Conservation (phyloP, 208 protist species). For the Porcisia hertigi region DNA sequence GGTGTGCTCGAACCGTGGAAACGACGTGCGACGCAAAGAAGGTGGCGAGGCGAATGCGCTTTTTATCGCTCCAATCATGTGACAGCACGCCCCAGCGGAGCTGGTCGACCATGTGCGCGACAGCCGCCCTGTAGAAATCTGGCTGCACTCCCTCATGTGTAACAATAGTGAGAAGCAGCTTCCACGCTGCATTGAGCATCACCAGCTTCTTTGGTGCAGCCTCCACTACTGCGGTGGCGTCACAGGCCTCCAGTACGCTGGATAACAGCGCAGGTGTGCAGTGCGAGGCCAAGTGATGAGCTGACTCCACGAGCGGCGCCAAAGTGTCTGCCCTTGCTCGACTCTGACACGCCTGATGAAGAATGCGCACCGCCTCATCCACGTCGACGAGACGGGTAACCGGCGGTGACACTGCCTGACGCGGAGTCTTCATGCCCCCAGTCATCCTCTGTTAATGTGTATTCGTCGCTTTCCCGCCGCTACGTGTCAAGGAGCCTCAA, state of each 20-base stretch:
- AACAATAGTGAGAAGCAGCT: slow-evolving; percentile 56
- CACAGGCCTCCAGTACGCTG: slow-evolving; percentile 45
- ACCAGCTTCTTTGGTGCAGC: slow-evolving; percentile 36
- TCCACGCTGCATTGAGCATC: slow-evolving; percentile 71
- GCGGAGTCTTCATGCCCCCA: neutral
- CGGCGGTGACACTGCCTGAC: slow-evolving; percentile 7
- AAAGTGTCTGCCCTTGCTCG: slow-evolving; percentile 11
- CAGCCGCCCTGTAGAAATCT: slow-evolving; percentile 27
- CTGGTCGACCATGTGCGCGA: slow-evolving; percentile 63
- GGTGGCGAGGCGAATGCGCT: slow-evolving; percentile 48
- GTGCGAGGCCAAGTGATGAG: slow-evolving; percentile 21
- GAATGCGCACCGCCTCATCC: slow-evolving; percentile 23
- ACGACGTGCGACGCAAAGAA: slow-evolving; percentile 79
- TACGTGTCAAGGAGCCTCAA: neutral
- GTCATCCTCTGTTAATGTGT: neutral
- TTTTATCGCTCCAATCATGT: slow-evolving; percentile 74
- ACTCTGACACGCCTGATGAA: slow-evolving; percentile 19
- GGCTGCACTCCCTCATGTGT: slow-evolving; percentile 27
- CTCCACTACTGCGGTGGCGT: slow-evolving; percentile 27
- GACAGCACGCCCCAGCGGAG: slow-evolving; percentile 59
- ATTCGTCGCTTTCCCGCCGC: neutral
- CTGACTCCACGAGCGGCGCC: slow-evolving; percentile 25
- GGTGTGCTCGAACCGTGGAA: slow-evolving; percentile 54
- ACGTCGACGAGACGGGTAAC: slow-evolving; percentile 15
- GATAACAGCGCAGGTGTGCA: slow-evolving; percentile 42